These are phyloP conservation scores for Sugiyamaella qingdaonensis DNA, from an alignment of 805 yeast genomes.

Conservation along the genomic window DNA sequence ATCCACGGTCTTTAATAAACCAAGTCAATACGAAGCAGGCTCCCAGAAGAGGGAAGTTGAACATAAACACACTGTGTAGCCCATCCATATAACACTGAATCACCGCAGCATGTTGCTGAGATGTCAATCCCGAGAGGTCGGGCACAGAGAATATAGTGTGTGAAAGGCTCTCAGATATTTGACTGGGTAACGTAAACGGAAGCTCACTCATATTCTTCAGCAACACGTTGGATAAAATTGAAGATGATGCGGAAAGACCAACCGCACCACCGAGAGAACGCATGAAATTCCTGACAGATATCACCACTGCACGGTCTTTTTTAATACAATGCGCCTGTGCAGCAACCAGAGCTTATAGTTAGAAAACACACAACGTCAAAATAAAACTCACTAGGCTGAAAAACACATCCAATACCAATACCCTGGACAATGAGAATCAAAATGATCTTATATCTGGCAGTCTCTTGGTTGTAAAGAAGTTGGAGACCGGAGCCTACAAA, in stretches of 20 bases:
- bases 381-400: neutral
- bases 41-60: slow-evolving; percentile 5
- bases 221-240: slow-evolving; percentile 24
- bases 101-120: neutral
- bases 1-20: slow-evolving; percentile 6
- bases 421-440: neutral
- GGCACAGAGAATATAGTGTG: neutral
- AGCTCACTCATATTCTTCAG: slow-evolving; percentile 49
- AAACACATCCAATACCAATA: neutral
- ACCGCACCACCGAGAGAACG: neutral
- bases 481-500: neutral
- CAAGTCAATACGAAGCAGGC: neutral
- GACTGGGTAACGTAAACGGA: neutral
- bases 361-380: neutral
- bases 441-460: neutral
- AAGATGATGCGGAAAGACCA: neutral
- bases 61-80: slow-evolving; percentile 2
- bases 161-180: neutral
- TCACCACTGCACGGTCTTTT: neutral
- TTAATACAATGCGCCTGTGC: slow-evolving; percentile 1
- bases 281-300: slow-evolving; percentile 2
- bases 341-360: neutral
- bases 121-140: neutral
- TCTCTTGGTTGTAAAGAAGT: neutral
- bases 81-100: slow-evolving; percentile 5